Base-by-base conservation (phyloP, 495 filamentous ascomycete genomes). In the Penicillium waksmanii region DNA sequence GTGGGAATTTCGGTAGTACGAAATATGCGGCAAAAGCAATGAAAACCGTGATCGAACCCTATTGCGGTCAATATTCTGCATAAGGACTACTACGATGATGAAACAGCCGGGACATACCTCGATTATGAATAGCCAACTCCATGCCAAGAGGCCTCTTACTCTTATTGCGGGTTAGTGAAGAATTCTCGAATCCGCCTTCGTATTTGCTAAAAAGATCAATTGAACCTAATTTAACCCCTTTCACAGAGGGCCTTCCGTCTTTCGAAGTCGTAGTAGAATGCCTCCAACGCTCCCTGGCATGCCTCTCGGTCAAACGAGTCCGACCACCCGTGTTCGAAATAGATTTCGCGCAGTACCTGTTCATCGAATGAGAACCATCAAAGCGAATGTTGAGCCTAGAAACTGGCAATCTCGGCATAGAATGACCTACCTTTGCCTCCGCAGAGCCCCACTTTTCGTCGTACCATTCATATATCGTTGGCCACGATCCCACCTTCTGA, bases 1-100 rank as follows among this genome's bases (percentile, higher is more conserved):
- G 74, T 19, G 89, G 89, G 58, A 89, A 89, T 67, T 92, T 85
- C 7, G 89, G 88, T 13, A 92, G 72, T 17, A 89, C 71, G 57
- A 85, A 84, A 60, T 75, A 82, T 46, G 81, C 79, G 34, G 61
- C 65, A 21, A 73, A 60, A 27, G 78, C 80, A 33, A 82, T 71
- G 13, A 80, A 66, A 38, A 83, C 69, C 0, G 80, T 80, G 36
- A 65, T 73, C 19, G 62, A 78, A 43, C 88, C 88, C 66, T 90
- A 9, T 5, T 38, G 36, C 0, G 11, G 11, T 38, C 36, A 12
- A 11, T n/a, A 2, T 9, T 38, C 36, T 38, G 36, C 11, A n/a
- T 38, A 38, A n/a, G 11, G 36, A 38, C 5, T 4, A 38, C 4
- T 38, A n/a, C 86, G 50, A 51, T 31, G 4, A 66, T 51, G 18